These are phyloP conservation scores for Collybia nuda DNA, from an alignment of 768 basidiomycete genomes.

Conservation along the genomic window DNA sequence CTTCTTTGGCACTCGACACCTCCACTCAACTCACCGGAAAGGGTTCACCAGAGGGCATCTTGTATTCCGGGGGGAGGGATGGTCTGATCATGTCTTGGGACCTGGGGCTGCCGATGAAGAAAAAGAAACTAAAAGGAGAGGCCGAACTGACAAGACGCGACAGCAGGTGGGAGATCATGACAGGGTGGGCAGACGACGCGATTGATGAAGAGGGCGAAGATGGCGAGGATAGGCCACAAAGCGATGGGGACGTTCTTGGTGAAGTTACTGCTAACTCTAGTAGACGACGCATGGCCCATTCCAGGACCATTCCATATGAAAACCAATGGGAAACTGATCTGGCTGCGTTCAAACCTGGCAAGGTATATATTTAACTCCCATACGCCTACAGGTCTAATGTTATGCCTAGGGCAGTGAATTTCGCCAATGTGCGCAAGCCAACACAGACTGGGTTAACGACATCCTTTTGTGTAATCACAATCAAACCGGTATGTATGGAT, in stretches of 20 bases:
- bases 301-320: slow-evolving; percentile 57
- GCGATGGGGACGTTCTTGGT: slow-evolving; percentile 76
- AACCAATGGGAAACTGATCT: slow-evolving; percentile 79
- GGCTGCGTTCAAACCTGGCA: slow-evolving; percentile 43
- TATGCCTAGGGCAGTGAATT: slow-evolving; percentile 55
- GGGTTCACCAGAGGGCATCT: slow-evolving; percentile 75
- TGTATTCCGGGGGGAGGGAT: slow-evolving; percentile 90
- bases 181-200: slow-evolving; percentile 77
- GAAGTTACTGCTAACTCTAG: slow-evolving; percentile 47
- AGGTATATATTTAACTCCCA: slow-evolving; percentile 36
- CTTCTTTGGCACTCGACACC: slow-evolving; percentile 84
- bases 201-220: slow-evolving; percentile 69
- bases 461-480: slow-evolving; percentile 89
- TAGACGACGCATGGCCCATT: slow-evolving; percentile 34
- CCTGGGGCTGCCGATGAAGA: slow-evolving; percentile 65
- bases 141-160: slow-evolving; percentile 10
- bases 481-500: slow-evolving; percentile 64
- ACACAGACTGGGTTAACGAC: slow-evolving; percentile 97
- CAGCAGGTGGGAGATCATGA: slow-evolving; percentile 76
- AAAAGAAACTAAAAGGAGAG: slow-evolving; percentile 29
- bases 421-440: slow-evolving; percentile 85
- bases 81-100: slow-evolving; percentile 90
- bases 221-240: slow-evolving; percentile 50
- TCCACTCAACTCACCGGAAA: slow-evolving; percentile 74
- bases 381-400: not conserved